Conservation (phyloP, 2,329 filamentous ascomycete genomes). For the Meredithiella fracta region DNA sequence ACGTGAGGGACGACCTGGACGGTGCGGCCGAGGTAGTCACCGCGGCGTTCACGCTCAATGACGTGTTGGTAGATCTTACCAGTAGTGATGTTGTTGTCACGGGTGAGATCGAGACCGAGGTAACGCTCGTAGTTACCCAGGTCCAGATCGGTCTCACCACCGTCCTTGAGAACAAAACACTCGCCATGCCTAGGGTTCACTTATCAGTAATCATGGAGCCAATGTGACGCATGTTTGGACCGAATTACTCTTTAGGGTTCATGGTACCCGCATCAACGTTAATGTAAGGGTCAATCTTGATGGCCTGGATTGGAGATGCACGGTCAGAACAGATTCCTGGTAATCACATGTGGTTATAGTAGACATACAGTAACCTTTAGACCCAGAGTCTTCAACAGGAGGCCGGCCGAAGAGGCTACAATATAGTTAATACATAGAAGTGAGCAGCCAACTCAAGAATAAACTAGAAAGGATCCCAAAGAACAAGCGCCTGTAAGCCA, state of each 20-base stretch:
- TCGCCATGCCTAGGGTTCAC: constrained; percentile 53
- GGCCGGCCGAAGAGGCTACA: constrained; percentile 52
- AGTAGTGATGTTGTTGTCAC: constrained; percentile 92
- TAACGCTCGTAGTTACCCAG: constrained; percentile 39
- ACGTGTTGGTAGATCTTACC: constrained; percentile 91
- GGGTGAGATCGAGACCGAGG: constrained; percentile 55
- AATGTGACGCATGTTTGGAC: not conserved
- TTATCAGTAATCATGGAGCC: no score
- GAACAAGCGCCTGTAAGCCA: not conserved
- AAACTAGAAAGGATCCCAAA: not conserved
- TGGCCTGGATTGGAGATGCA: constrained; percentile 24
- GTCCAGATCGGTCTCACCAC: constrained; percentile 45
- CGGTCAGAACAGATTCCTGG: constrained; percentile 2
- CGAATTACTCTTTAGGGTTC: constrained; percentile 23
- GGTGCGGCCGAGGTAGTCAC: constrained; percentile 74
- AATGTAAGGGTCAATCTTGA: constrained; percentile 36
- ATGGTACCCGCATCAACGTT: constrained; percentile 24
- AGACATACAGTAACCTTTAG: constrained; percentile 48
- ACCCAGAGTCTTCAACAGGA: constrained; percentile 53
- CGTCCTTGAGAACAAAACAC: constrained; percentile 73
- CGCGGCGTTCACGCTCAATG: constrained; percentile 50
- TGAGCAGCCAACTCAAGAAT: no score
- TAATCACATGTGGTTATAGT: not conserved
- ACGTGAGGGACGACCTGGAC: constrained; percentile 88
- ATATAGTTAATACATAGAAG: not conserved